Evolutionary conservation across 352 stramenopile species (phyloP).

Genomic region (Phytophthora brassicae): DNA sequence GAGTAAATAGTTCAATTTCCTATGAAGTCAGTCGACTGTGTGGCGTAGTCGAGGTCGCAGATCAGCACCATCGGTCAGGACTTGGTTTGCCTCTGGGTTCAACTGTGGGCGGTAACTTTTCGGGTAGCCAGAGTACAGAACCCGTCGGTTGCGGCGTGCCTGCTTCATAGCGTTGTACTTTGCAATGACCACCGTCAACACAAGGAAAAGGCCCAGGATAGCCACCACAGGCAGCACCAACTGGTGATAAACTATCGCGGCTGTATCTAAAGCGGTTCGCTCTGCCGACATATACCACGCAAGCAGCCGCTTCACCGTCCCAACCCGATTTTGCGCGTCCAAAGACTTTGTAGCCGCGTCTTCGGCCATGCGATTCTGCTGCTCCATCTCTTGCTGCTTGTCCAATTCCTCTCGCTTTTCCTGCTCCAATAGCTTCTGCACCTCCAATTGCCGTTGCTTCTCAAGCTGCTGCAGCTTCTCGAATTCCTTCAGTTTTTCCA

Average conservation of each 20-base stretch:
- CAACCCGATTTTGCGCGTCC: background rate
- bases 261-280: slow-evolving; percentile 1
- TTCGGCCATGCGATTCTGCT: background rate
- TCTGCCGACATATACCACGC: slow-evolving; percentile 19
- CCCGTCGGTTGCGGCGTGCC: slow-evolving; percentile 22
- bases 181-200: slow-evolving; percentile 27
- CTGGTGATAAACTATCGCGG: slow-evolving; percentile 16
- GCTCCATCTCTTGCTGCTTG: background rate
- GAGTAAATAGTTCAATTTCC: slow-evolving; percentile 5
- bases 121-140: slow-evolving; percentile 38
- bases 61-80: background rate
- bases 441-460: background rate
- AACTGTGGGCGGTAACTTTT: slow-evolving; percentile 26
- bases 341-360: background rate
- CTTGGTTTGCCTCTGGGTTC: slow-evolving; percentile 8
- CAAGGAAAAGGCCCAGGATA: slow-evolving; percentile 32
- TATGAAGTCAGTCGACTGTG: background rate
- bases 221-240: slow-evolving; percentile 31
- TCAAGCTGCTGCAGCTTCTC: background rate
- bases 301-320: slow-evolving; percentile 13
- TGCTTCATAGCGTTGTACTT: slow-evolving; percentile 22
- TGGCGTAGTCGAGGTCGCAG: slow-evolving; percentile 1
- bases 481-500: slow-evolving; percentile 4
- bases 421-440: background rate
- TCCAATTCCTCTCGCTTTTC: slow-evolving; percentile 2